phyloP scores from a whole-genome alignment of 164 flowering plant species.

The Tetrastigma voinierianum region DNA sequence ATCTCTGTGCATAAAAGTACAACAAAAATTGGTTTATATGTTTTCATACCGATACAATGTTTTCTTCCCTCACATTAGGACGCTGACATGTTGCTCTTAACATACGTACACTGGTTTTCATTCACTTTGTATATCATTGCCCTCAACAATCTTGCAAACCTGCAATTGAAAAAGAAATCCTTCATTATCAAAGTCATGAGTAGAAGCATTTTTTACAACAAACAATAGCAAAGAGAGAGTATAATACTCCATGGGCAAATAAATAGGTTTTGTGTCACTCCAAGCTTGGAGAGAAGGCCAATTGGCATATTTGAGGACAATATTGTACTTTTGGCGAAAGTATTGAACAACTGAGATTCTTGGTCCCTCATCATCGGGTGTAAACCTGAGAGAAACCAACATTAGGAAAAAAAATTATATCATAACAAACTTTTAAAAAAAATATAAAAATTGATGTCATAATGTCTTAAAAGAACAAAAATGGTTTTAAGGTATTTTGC shows the following conservation, averaged over 20 bases:
- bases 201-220: neutral
- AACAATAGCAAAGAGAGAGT: neutral
- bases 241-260: slow-evolving; percentile 50
- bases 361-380: slow-evolving; percentile 16
- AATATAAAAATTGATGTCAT: no score
- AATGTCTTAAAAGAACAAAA: no score
- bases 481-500: no score
- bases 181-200: neutral
- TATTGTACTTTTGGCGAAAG: slow-evolving; percentile 30
- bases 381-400: slow-evolving; percentile 20
- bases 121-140: slow-evolving; percentile 66
- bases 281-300: slow-evolving; percentile 49
- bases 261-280: slow-evolving; percentile 32
- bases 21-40: neutral
- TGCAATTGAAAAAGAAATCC: slow-evolving; percentile 6
- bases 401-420: neutral
- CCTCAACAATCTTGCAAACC: slow-evolving; percentile 55
- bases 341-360: slow-evolving; percentile 38
- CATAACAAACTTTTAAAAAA: neutral
- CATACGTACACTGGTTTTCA: slow-evolving; percentile 64
- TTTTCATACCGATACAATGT: slow-evolving; percentile 25
- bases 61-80: slow-evolving; percentile 34
- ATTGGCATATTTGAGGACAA: slow-evolving; percentile 16
- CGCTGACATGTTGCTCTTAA: slow-evolving; percentile 67
- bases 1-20: neutral